These are phyloP conservation scores for Coemansia sp. DNA, from an alignment of 192 early-diverging fungal genomes.

Conservation along the genomic window DNA sequence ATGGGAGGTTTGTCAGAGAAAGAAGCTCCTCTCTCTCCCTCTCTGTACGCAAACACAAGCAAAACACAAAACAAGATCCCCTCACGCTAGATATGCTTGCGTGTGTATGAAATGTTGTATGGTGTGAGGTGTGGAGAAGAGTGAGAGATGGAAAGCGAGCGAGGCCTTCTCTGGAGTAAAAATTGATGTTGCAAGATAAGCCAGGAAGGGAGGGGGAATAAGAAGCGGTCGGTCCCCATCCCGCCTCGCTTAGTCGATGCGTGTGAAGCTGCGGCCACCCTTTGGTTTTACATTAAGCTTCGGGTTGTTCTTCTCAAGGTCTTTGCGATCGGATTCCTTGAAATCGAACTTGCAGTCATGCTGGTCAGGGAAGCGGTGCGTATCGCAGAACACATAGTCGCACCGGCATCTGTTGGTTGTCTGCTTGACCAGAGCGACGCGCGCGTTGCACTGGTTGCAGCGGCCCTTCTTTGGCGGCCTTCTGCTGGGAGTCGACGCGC, in stretches of 20 bases:
- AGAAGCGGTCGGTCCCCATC: too few relatives aligned
- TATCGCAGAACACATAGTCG: slow-evolving; percentile 73
- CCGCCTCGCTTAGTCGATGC: slow-evolving; percentile 52
- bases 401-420: slow-evolving; percentile 77
- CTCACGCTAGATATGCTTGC: neutral
- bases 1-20: neutral
- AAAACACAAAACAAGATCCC: neutral
- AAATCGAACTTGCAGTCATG: slow-evolving; percentile 82
- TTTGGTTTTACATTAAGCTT: slow-evolving; percentile 71
- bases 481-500: slow-evolving; percentile 45
- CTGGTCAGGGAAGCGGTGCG: slow-evolving; percentile 68
- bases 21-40: neutral
- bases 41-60: neutral
- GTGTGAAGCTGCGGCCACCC: slow-evolving; percentile 74
- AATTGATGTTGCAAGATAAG: neutral
- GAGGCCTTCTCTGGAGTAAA: neutral
- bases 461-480: slow-evolving; percentile 70
- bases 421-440: slow-evolving; percentile 76
- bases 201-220: too few relatives aligned
- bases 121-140: neutral
- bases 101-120: neutral
- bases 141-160: too few relatives aligned
- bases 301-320: slow-evolving; percentile 72
- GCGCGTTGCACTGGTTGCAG: slow-evolving; percentile 68
- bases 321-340: slow-evolving; percentile 67